These are phyloP conservation scores for Chrysopogon serrulatus DNA, from an alignment of 176 grass and related monocot genomes.

Conservation along the genomic window DNA sequence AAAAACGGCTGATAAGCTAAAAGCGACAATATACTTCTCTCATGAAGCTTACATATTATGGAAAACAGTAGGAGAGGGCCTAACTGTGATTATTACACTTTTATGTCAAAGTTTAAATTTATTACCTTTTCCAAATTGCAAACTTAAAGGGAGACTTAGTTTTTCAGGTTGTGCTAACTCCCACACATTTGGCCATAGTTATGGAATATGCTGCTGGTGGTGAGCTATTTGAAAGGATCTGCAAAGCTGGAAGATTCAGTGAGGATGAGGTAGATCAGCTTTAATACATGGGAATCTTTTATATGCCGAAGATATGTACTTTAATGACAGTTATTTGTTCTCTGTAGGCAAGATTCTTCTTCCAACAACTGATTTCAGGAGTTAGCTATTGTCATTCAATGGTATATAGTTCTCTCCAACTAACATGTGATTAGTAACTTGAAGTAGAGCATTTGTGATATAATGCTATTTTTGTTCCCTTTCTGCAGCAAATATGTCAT, in stretches of 20 bases:
- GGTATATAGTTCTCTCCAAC: slow-evolving; percentile 43
- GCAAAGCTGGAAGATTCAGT: slow-evolving; percentile 85
- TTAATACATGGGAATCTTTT: neutral
- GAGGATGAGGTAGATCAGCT: slow-evolving; percentile 78
- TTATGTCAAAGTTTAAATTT: slow-evolving; percentile 17
- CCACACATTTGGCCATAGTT: slow-evolving; percentile 98
- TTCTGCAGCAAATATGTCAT: slow-evolving; percentile 88
- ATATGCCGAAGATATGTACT: neutral
- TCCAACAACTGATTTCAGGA: slow-evolving; percentile 94
- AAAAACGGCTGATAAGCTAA: too few species aligned
- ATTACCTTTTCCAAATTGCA: neutral
- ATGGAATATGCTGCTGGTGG: slow-evolving; percentile 99
- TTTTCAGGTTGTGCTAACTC: slow-evolving; percentile 94
- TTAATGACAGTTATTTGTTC: slow-evolving; percentile 24
- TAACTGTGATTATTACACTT: neutral
- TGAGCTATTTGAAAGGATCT: slow-evolving; percentile 92
- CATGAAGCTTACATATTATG: neutral
- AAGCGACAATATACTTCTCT: too few species aligned
- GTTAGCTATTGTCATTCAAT: slow-evolving; percentile 99
- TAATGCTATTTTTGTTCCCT: slow-evolving; percentile 12
- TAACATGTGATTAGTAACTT: neutral
- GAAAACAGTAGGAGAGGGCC: neutral
- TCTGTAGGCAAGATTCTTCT: slow-evolving; percentile 92
- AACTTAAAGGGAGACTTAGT: slow-evolving; percentile 36
- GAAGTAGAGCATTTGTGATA: neutral